These are phyloP conservation scores for Chlamydomonas sphaeroides DNA, from an alignment of 139 green algal genomes.

Conservation along the genomic window DNA sequence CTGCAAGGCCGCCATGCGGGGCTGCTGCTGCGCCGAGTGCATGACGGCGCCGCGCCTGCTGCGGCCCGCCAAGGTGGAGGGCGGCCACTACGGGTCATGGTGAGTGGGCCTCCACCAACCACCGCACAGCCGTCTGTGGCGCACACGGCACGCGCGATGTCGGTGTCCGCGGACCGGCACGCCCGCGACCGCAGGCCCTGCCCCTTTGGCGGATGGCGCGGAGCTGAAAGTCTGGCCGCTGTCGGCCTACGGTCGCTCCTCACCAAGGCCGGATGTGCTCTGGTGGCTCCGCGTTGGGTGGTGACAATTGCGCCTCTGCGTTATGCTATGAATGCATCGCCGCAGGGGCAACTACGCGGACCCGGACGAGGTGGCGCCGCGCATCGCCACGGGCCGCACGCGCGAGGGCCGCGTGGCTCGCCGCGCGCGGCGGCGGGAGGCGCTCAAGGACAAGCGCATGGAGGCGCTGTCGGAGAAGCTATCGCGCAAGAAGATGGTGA, in stretches of 20 bases:
- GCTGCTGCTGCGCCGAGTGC: slow-evolving; percentile 89
- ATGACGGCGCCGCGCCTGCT: slow-evolving; percentile 78
- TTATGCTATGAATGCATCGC: no score
- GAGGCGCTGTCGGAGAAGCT: slow-evolving; percentile 32
- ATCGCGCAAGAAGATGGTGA: slow-evolving; percentile 42
- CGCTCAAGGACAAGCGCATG: slow-evolving; percentile 22
- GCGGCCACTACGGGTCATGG: slow-evolving; percentile 44
- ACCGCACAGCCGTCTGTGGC: no score
- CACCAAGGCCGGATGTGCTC: no score
- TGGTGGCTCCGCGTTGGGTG: no score
- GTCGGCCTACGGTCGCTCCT: no score
- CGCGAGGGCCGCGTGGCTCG: slow-evolving; percentile 53
- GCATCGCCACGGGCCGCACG: slow-evolving; percentile 18
- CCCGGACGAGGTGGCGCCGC: slow-evolving; percentile 14
- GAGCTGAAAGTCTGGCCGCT: no score
- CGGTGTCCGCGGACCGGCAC: no score
- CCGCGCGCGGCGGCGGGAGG: slow-evolving; percentile 44
- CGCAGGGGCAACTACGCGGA: slow-evolving; percentile 51
- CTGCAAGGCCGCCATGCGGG: slow-evolving; percentile 68
- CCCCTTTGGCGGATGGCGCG: no score
- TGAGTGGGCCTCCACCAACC: no score
- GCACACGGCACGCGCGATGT: no score
- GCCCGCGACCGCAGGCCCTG: no score
- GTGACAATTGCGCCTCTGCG: no score
- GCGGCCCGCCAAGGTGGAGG: slow-evolving; percentile 74